Evolutionary conservation across 768 basidiomycete species (phyloP).

Genomic region (Phanerochaete carnosa): DNA sequence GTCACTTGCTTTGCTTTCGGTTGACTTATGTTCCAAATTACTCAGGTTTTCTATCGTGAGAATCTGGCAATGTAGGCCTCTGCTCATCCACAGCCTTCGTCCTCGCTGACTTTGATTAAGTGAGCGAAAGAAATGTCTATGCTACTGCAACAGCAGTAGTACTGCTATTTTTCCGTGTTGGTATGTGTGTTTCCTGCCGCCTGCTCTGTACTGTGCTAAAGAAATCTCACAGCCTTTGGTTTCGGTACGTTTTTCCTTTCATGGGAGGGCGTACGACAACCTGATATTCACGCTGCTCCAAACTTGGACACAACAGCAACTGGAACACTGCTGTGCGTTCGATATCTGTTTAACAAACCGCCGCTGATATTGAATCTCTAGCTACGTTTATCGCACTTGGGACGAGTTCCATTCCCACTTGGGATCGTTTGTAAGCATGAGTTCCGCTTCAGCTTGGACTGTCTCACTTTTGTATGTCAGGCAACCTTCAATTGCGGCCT

Average conservation of each 20-base stretch:
- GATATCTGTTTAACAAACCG: background rate
- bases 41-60: slow-evolving; percentile 8
- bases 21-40: background rate
- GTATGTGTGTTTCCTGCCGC: background rate
- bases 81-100: background rate
- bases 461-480: background rate
- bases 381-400: background rate
- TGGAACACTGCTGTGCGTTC: background rate
- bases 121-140: background rate
- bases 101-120: background rate
- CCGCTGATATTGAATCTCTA: background rate
- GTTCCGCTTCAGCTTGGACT: background rate
- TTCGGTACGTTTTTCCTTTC: slow-evolving; percentile 1
- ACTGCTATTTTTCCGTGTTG: background rate
- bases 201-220: background rate
- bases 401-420: background rate
- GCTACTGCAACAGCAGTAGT: background rate
- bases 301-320: background rate
- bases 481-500: slow-evolving; percentile 3
- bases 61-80: slow-evolving; percentile 5
- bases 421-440: background rate
- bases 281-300: background rate
- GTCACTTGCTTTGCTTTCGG: background rate
- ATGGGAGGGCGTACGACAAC: no score
- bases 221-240: background rate